A percentile compares a stretch with the other conserved stretches of the same genome.
These are phyloP conservation scores for Helicocarpus griseus DNA, from an alignment of 2,329 filamentous ascomycete species.

Conservation along the genomic window DNA sequence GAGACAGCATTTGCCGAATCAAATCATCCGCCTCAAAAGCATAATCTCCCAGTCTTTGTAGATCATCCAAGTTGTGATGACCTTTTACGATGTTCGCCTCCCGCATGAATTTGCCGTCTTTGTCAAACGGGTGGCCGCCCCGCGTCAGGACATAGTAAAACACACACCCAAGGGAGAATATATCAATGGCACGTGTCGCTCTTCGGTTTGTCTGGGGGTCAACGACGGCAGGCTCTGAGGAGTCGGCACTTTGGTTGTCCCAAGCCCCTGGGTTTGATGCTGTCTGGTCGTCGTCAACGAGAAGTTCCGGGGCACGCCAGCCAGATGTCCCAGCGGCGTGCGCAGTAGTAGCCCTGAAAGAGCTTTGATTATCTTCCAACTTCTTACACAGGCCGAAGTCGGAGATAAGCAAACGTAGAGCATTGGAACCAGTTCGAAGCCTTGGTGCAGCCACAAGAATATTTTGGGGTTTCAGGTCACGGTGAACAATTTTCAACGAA, in stretches of 20 bases:
- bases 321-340: constrained; percentile 89
- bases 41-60: constrained; percentile 71
- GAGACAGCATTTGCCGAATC: constrained; percentile 67
- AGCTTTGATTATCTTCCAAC: constrained; percentile 85
- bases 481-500: constrained; percentile 85
- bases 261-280: constrained; percentile 18
- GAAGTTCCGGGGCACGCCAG: constrained; percentile 90
- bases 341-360: constrained; percentile 86
- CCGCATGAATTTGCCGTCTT: constrained; percentile 86
- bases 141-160: constrained; percentile 98
- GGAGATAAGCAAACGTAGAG: constrained; percentile 81
- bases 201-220: constrained; percentile 56
- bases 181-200: constrained; percentile 91
- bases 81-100: constrained; percentile 97
- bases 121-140: constrained; percentile 86
- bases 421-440: constrained; percentile 43
- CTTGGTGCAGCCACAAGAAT: constrained; percentile 70
- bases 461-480: constrained; percentile 95
- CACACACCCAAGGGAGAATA: constrained; percentile 94
- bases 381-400: constrained; percentile 98
- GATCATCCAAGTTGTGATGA: constrained; percentile 59
- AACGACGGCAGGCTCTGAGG: constrained; percentile 43
- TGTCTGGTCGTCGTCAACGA: constrained; percentile 65
- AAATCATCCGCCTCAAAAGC: constrained; percentile 80
- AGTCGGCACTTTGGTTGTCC: constrained; percentile 31